These are phyloP conservation scores for Chamaenerion angustifolium DNA, from an alignment of 345 rosid genomes.

Conservation along the genomic window DNA sequence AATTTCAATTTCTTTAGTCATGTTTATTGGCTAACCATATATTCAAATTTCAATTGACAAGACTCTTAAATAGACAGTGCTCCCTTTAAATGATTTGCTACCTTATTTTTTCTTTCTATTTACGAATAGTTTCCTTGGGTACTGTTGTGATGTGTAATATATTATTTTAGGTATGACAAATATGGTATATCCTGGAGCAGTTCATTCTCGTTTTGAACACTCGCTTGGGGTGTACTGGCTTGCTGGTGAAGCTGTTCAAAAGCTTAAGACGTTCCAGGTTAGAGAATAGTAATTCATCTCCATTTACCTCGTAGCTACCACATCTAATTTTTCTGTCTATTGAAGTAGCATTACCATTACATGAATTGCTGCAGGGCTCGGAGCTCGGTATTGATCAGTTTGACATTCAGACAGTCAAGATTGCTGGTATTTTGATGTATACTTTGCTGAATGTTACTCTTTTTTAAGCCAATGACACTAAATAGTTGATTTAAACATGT, in stretches of 20 bases:
- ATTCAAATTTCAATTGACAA: too few species aligned
- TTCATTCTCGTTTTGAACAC: conserved; percentile 87
- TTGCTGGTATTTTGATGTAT: conserved; percentile 47
- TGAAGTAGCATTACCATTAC: neutral
- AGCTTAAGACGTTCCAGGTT: conserved; percentile 55
- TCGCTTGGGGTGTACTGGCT: conserved; percentile 90
- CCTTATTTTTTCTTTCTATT: neutral
- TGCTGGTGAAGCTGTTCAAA: conserved; percentile 62
- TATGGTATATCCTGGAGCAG: conserved; percentile 89
- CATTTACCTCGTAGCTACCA: neutral
- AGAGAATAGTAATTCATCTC: conserved; percentile 8
- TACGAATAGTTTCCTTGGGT: neutral
- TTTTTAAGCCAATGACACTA: neutral
- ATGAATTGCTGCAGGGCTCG: conserved; percentile 29
- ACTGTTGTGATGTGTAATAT: neutral
- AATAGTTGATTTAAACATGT: conserved; percentile 11
- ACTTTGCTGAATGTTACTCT: conserved; percentile 1
- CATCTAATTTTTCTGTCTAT: neutral
- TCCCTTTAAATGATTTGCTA: too few species aligned
- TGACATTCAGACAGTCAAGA: conserved; percentile 79
- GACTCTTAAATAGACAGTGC: too few species aligned
- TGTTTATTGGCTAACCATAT: too few species aligned
- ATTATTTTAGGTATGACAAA: conserved; percentile 46
- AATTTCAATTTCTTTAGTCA: too few species aligned
- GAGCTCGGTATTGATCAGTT: conserved; percentile 68